Evolutionary conservation across 148 eudicot species (phyloP).

Genomic region (Amaranthus hypochondriacus): DNA sequence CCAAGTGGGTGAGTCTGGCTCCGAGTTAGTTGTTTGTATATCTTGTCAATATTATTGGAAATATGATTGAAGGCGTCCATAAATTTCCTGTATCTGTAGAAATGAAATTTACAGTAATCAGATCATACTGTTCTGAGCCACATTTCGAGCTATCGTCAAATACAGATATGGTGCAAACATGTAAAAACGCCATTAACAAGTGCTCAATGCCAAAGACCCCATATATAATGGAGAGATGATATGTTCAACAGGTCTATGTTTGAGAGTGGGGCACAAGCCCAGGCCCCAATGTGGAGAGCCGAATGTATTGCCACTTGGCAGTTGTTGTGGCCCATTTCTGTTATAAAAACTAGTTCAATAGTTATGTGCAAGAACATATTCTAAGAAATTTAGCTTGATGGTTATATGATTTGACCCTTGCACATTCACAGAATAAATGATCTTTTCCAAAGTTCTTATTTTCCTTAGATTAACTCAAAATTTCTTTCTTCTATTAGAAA

Average conservation of each 20-base stretch:
- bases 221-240: neutral
- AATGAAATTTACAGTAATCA: neutral
- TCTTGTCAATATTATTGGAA: constrained; percentile 74
- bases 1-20: constrained; percentile 88
- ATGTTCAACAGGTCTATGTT: neutral
- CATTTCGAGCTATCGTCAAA: neutral
- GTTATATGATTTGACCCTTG: too few relatives aligned
- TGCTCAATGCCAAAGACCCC: neutral
- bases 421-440: too few relatives aligned
- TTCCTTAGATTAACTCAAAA: too few relatives aligned
- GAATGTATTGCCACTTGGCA: too few relatives aligned
- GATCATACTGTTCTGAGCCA: constrained; percentile 1
- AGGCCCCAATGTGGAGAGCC: too few relatives aligned
- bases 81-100: constrained; percentile 60
- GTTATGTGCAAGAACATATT: too few relatives aligned
- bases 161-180: neutral
- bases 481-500: too few relatives aligned
- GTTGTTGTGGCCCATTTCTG: too few relatives aligned
- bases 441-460: too few relatives aligned
- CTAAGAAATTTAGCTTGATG: too few relatives aligned
- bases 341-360: too few relatives aligned
- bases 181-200: neutral
- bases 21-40: constrained; percentile 90
- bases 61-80: constrained; percentile 93
- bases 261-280: too few relatives aligned